Evolutionary conservation across 306 rosid species (phyloP).

Genomic region (Geum urbanum): DNA sequence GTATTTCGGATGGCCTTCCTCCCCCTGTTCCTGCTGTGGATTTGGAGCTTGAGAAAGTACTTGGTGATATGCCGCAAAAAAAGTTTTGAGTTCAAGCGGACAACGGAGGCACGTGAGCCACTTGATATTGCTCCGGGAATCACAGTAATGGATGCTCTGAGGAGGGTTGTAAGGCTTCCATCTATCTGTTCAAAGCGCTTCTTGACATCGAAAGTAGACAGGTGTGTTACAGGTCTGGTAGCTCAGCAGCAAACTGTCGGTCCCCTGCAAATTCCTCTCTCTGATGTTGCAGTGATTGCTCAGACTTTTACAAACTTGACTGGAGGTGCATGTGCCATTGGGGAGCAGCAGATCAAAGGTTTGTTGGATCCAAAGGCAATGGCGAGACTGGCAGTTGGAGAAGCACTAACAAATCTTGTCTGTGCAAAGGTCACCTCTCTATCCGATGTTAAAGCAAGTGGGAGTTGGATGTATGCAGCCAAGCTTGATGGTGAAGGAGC

Average conservation of each 20-base stretch:
- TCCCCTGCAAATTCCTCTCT: slow-evolving; percentile 73
- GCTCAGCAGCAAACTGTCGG: slow-evolving; percentile 96
- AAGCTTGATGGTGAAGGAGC: slow-evolving; percentile 95
- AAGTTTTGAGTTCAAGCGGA: slow-evolving; percentile 54
- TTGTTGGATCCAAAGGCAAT: slow-evolving; percentile 81
- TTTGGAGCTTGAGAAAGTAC: slow-evolving; percentile 86
- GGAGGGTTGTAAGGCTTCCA: slow-evolving; percentile 76
- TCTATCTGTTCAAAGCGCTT: slow-evolving; percentile 80
- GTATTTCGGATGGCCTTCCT: slow-evolving; percentile 51
- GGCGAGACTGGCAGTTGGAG: slow-evolving; percentile 94
- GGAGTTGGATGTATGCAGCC: slow-evolving; percentile 96
- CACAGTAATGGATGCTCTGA: slow-evolving; percentile 57
- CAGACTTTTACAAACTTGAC: slow-evolving; percentile 64
- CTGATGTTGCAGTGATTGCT: slow-evolving; percentile 89
- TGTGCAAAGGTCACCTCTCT: slow-evolving; percentile 86
- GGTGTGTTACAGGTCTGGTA: slow-evolving; percentile 85
- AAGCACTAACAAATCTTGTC: slow-evolving; percentile 92
- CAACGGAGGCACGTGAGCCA: slow-evolving; percentile 50
- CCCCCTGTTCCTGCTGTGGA: slow-evolving; percentile 72
- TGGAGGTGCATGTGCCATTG: slow-evolving; percentile 91
- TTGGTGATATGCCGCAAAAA: slow-evolving; percentile 90
- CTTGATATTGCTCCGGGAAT: slow-evolving; percentile 75
- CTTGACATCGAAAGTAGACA: slow-evolving; percentile 71
- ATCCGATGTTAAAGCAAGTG: slow-evolving; percentile 90
- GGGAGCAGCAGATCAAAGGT: slow-evolving; percentile 90